Evolutionary conservation across 2,329 filamentous ascomycete species (phyloP), one percentile per base, ranked within the genome.

Genomic region (Claviceps paspali): DNA sequence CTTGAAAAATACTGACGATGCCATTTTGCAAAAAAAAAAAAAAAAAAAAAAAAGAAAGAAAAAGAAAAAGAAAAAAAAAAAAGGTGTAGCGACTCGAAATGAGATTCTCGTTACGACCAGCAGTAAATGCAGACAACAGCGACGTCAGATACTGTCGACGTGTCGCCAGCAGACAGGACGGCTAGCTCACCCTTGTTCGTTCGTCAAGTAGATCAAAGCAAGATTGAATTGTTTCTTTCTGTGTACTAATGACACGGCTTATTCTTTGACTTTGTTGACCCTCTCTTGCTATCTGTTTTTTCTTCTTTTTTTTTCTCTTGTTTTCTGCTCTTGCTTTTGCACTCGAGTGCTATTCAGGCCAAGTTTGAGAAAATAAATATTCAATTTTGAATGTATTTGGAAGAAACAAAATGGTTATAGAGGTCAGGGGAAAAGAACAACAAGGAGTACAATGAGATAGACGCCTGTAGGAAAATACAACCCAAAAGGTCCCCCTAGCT

Each of bases 1-100:
- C 66, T 94, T 94, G 82, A 95, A 98, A 65, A 95, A 96, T 55
- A 98, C 91, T 48, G 87, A 96, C 40, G 91, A 94, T 57, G 85
- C 76, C 87, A 95, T 95, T 53, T 53, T 32, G 28, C 76, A 27
- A 21, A n/a, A n/a, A n/a, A n/a, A n/a, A n/a, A n/a, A n/a, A n/a
- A n/a, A n/a, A n/a, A n/a, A n/a, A n/a, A n/a, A n/a, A n/a, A n/a
- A n/a, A n/a, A n/a, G n/a, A n/a, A n/a, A n/a, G n/a, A n/a, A n/a
- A n/a, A n/a, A n/a, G n/a, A n/a, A n/a, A n/a, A n/a, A n/a, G n/a
- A n/a, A n/a, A n/a, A n/a, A n/a, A n/a, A n/a, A n/a, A n/a, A n/a
- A n/a, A n/a, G n/a, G n/a, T n/a, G n/a, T n/a, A n/a, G 44, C 45
- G 33, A 18, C 44, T 36, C 29, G 26, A 18, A 18, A 10, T 38